phyloP scores from a whole-genome alignment of 192 early-diverging fungal species.

The Backusella australiensis region DNA sequence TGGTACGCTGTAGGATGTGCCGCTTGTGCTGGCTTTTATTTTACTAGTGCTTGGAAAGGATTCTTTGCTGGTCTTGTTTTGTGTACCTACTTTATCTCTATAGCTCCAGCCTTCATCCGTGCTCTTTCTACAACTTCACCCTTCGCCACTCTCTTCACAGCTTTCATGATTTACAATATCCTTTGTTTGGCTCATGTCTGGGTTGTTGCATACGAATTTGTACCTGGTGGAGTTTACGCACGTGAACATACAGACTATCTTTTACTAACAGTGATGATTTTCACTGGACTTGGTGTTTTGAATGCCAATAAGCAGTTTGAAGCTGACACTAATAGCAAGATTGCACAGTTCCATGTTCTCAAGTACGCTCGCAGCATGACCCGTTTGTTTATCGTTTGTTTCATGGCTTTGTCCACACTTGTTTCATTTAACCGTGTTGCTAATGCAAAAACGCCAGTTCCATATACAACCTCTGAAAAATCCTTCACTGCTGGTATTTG shows the following conservation, averaged over 20 bases:
- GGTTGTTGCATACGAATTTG: slow-evolving; percentile 84
- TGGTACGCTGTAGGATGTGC: slow-evolving; percentile 62
- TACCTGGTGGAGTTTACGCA: slow-evolving; percentile 69
- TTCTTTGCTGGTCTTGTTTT: slow-evolving; percentile 65
- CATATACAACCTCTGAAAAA: slow-evolving; percentile 62
- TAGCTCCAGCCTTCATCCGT: slow-evolving; percentile 60
- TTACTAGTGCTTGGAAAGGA: slow-evolving; percentile 57
- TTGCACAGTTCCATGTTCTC: slow-evolving; percentile 21
- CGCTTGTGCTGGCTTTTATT: slow-evolving; percentile 56
- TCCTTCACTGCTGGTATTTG: slow-evolving; percentile 76
- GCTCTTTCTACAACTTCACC: slow-evolving; percentile 54
- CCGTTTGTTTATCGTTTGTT: slow-evolving; percentile 37
- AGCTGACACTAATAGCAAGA: not conserved
- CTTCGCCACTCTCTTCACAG: slow-evolving; percentile 60
- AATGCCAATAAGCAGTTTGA: slow-evolving; percentile 29
- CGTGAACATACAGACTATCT: slow-evolving; percentile 77
- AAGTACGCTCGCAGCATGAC: slow-evolving; percentile 37
- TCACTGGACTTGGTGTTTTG: slow-evolving; percentile 54
- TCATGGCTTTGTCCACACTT: slow-evolving; percentile 37
- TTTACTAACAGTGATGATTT: slow-evolving; percentile 57
- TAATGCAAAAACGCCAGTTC: slow-evolving; percentile 46
- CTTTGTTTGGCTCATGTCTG: slow-evolving; percentile 74
- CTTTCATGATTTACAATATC: slow-evolving; percentile 66
- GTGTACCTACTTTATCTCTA: slow-evolving; percentile 55
- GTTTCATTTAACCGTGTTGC: slow-evolving; percentile 47